Evolutionary conservation across 169 alveolate species (phyloP).

Genomic region (Perkinsus marinus): DNA sequence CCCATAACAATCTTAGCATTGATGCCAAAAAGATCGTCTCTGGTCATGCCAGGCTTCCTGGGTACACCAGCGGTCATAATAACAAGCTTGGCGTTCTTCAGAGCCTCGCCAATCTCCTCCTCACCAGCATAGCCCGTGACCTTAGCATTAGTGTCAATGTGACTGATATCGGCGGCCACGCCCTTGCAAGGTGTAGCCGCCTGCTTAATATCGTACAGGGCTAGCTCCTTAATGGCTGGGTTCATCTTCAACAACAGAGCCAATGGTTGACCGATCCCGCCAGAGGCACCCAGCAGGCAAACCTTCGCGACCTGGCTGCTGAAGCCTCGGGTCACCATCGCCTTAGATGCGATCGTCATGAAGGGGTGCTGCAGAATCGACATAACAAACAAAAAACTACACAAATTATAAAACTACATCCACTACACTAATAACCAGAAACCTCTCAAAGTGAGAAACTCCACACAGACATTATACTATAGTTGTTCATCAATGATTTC

Average conservation of each 20-base stretch:
- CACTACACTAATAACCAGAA: not conserved
- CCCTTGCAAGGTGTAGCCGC: not conserved
- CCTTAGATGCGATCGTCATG: not conserved
- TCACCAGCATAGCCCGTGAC: not conserved
- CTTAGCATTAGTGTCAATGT: not conserved
- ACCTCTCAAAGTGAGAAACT: not conserved
- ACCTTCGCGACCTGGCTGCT: not conserved
- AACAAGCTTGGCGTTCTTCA: slow-evolving; percentile 31
- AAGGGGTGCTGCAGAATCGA: not conserved
- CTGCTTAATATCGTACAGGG: not conserved
- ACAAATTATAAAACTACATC: not conserved
- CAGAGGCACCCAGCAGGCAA: not conserved
- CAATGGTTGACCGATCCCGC: slow-evolving; percentile 2
- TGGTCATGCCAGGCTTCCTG: slow-evolving; percentile 37
- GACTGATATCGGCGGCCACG: not conserved
- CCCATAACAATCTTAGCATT: slow-evolving; percentile 28
- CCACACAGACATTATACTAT: not conserved
- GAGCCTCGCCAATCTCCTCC: slow-evolving; percentile 11
- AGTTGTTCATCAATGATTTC: not conserved
- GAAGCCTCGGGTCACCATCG: not conserved
- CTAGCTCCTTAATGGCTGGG: not conserved
- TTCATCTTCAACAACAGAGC: not conserved
- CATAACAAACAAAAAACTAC: not conserved
- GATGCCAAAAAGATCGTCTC: slow-evolving; percentile 28
- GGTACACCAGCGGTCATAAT: slow-evolving; percentile 38